Percentiles rank a stretch among this genome's conserved stretches.
phyloP scores from a whole-genome alignment of 441 rosid species.

The Bruguiera hainesii region DNA sequence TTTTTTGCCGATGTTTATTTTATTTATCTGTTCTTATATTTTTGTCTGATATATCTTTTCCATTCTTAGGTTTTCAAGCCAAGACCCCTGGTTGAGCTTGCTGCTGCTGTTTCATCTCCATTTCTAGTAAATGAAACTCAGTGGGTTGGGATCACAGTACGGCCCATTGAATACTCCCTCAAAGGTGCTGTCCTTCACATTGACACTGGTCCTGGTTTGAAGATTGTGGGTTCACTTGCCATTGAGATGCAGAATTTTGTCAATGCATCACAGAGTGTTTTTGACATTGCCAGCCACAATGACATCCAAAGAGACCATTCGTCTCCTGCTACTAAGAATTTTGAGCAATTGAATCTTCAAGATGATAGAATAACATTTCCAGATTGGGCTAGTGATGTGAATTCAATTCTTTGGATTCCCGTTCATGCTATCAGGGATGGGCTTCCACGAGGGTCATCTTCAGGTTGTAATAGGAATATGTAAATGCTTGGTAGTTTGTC shows the following conservation, averaged over 20 bases:
- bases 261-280: conserved; percentile 30
- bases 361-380: conserved; percentile 78
- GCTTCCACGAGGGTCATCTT: conserved; percentile 85
- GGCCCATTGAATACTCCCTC: conserved; percentile 78
- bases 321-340: conserved; percentile 38
- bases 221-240: conserved; percentile 62
- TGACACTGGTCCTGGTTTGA: conserved; percentile 96
- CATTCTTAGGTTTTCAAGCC: conserved; percentile 75
- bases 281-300: conserved; percentile 25
- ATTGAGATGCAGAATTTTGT: conserved; percentile 82
- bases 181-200: conserved; percentile 84
- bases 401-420: conserved; percentile 90
- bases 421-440: conserved; percentile 67
- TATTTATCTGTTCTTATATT: conserved; percentile 3
- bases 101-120: conserved; percentile 85
- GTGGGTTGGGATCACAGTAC: conserved; percentile 81
- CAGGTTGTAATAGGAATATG: conserved; percentile 54
- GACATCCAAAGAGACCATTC: conserved; percentile 26
- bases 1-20: conserved; percentile 9
- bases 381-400: conserved; percentile 81
- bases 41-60: conserved; percentile 24
- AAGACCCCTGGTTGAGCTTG: conserved; percentile 94
- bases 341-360: conserved; percentile 53
- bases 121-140: conserved; percentile 91
- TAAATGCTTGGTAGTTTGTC: conserved; percentile 15